Percentiles rank a stretch among this genome's conserved stretches.
Evolutionary conservation across 1,284 basidiomycete genomes (phyloP).

Genomic region (Earliella scabrosa): DNA sequence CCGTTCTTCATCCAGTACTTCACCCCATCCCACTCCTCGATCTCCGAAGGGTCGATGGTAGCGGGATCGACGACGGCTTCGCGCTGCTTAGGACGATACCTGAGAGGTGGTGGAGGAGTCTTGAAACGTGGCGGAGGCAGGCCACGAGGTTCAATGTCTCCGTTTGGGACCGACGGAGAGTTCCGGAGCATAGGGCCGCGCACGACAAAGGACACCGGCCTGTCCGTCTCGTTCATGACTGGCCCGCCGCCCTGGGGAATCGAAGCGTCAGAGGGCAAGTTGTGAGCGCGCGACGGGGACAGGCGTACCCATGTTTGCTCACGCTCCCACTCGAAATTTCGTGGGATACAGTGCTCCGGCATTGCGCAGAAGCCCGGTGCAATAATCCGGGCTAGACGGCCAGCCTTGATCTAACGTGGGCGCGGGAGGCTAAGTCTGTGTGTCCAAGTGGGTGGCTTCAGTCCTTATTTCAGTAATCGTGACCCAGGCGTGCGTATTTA

Average conservation of each 20-base stretch:
- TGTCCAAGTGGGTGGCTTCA: constrained; percentile 15
- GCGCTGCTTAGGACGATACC: not conserved
- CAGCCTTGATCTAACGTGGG: constrained; percentile 12
- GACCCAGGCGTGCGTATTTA: not conserved
- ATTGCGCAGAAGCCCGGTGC: too few species aligned
- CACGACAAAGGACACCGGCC: constrained; percentile 25
- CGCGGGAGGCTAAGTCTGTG: constrained; percentile 15
- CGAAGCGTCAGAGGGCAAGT: not conserved
- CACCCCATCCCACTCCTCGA: constrained; percentile 1
- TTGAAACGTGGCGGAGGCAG: constrained; percentile 16
- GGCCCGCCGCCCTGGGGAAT: constrained; percentile 10
- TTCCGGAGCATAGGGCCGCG: constrained; percentile 19
- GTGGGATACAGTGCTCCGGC: constrained; percentile 16
- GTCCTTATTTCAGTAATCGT: constrained; percentile 1
- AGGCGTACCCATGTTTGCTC: constrained; percentile 19
- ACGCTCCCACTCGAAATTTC: constrained; percentile 12
- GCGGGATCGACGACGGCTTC: not conserved
- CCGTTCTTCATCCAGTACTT: constrained; percentile 13
- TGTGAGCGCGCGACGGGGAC: not conserved
- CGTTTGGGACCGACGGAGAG: not conserved
- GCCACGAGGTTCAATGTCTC: constrained; percentile 13
- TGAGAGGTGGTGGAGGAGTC: constrained; percentile 6
- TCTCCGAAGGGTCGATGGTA: not conserved
- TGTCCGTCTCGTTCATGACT: constrained; percentile 20
- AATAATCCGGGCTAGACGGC: not conserved